Conservation (phyloP, 768 basidiomycete species). For the Fibroporia radiculosa region DNA sequence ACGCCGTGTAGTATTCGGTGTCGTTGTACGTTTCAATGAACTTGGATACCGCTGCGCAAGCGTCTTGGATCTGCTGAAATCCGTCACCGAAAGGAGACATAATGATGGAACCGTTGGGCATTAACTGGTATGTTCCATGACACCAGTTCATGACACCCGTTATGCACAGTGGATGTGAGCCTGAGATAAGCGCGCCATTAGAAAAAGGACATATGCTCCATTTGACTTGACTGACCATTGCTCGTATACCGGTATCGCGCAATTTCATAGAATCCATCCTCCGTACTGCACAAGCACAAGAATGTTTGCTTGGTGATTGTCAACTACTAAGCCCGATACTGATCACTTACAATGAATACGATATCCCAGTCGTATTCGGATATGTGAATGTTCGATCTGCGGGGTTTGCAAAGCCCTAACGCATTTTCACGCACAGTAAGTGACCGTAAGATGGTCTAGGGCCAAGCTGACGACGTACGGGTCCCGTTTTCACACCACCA, state of each 20-base stretch:
- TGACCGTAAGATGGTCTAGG: not conserved
- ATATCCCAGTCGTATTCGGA: constrained; percentile 79
- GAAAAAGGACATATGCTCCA: not conserved
- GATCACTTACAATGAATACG: constrained; percentile 76
- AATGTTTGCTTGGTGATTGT: not conserved
- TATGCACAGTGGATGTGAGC: constrained; percentile 81
- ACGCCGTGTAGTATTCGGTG: constrained; percentile 55
- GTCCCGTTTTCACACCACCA: constrained; percentile 68
- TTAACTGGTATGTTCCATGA: constrained; percentile 70
- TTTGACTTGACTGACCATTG: constrained; percentile 83
- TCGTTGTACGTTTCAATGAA: constrained; percentile 80
- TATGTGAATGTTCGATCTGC: constrained; percentile 76
- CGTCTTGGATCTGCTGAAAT: constrained; percentile 90
- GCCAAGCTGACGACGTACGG: constrained; percentile 73
- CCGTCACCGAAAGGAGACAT: constrained; percentile 78
- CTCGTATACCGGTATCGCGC: constrained; percentile 83
- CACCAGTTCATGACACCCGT: constrained; percentile 84
- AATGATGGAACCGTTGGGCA: constrained; percentile 73
- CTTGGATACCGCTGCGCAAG: constrained; percentile 83
- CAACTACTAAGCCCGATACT: not conserved
- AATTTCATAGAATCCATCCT: constrained; percentile 77
- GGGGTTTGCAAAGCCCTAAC: constrained; percentile 79
- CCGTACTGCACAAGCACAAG: constrained; percentile 39
- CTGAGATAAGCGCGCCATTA: constrained; percentile 35
- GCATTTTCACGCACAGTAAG: constrained; percentile 6